Evolutionary conservation across 495 filamentous ascomycete species (phyloP), one percentile per base, ranked within the genome.

Genomic region (Penicillium crystallinum): DNA sequence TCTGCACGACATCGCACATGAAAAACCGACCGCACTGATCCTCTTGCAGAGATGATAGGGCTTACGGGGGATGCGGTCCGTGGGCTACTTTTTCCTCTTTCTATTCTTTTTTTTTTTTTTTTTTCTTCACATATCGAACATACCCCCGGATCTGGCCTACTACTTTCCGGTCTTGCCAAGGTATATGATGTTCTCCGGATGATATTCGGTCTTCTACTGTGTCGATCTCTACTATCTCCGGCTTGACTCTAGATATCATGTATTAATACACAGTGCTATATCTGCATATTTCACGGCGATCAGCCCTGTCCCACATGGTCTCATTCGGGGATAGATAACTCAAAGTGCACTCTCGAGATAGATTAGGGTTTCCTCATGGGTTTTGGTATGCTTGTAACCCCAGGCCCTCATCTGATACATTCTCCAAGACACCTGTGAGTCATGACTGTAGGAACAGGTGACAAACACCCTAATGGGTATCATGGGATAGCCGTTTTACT

Each of bases 381-480:
- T 19, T 53, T 38, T 44, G 51, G 52, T 47, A 53, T 59, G 41
- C 41, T 60, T 65, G 62, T 62, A 62, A 62, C 63, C 60, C 41
- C 31, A 38, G 40, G 42, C 49, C 36, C 42, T 53, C 70, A 74
- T 73, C 68, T 75, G 69, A 74, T 75, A 71, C 69, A 71, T 73
- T 68, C 68, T 47, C 49, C 56, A 48, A 56, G 52, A 52, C 36
- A 30, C 3, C 40, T 51, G 54, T 68, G 70, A 71, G 66, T 73
- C 70, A 71, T 73, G 64, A 61, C 59, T 42, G 46, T 52, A 34
- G 60, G 59, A 53, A 68, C 68, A 70, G 67, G 68, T 70, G 70
- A 73, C 68, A 73, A 69, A 73, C 58, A 64, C 44, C 47, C 30
- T 18, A 42, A 48, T 41, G 34, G 40, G 62, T 47, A 65, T 63